Evolutionary conservation across 371 early-diverging fungal genomes (phyloP), one percentile per base, ranked within the genome.

Genomic region (Haplosporangium sp.): DNA sequence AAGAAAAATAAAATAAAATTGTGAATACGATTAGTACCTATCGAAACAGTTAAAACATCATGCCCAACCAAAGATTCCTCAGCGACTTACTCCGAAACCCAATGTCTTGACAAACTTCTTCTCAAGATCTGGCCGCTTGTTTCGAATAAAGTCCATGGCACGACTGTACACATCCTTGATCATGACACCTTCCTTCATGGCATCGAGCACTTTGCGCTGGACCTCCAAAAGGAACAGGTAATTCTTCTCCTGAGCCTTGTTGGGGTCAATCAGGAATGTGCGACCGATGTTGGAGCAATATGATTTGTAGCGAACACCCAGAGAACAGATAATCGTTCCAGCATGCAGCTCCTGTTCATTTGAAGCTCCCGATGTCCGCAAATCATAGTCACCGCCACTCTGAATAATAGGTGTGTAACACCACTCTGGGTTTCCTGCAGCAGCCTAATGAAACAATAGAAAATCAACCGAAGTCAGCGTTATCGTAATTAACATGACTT

Each of bases 341-440:
- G 93, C 89, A 69, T 94, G 93, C 16, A 99, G 83, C 29, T 81
- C 83, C 21, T 90, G 86, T 0, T 80, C 73, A 81, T 93, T 91
- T 46, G 95, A 95, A 43, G 83, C 73, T 14, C 97, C 98, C 1
- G 92, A 90, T 6, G 95, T 91, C 64, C 89, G 87, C 62, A 98
- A 83, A 73, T 96, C 93, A 71, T 95, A 99, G 47, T 88, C 84
- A 45, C 98, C 98, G 59, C 99, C 99, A 84, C 96, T 96, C 83
- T 99, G 99, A 59, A 99, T 91, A 68, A 98, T 95, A 13, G 99
- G 99, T 7, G 92, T 86, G 64, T 97, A 96, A 75, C 98, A 95
- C 95, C 96, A 95, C 55, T 99, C 99, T 10, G 91, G 66, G 46
- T 85, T 86, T 9, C 84, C 85, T 45, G 70, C 29, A 52, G 75